These are phyloP conservation scores for Saccharomycopsis schoenii DNA, from an alignment of 805 yeast species.

Conservation along the genomic window DNA sequence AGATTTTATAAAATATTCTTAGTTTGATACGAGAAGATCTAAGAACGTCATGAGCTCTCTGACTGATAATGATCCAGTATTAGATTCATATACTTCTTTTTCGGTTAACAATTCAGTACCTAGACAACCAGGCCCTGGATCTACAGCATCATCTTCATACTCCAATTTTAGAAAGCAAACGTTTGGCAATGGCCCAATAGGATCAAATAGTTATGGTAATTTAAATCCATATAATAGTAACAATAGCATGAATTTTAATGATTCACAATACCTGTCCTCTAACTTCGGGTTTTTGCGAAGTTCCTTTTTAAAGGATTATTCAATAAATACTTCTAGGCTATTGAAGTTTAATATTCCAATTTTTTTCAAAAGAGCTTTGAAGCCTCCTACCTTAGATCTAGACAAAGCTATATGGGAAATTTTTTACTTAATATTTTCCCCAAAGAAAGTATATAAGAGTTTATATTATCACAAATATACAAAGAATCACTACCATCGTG, in stretches of 20 bases:
- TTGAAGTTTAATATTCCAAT: slow-evolving; percentile 25
- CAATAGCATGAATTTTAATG: background rate
- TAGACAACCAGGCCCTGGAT: slow-evolving; percentile 10
- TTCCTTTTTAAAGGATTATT: slow-evolving; percentile 4
- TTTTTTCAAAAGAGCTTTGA: slow-evolving; percentile 38
- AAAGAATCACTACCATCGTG: slow-evolving; percentile 74
- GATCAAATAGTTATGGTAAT: background rate
- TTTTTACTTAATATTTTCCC: slow-evolving; percentile 58
- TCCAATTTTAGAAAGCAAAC: slow-evolving; percentile 16
- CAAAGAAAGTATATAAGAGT: slow-evolving; percentile 73
- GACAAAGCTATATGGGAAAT: slow-evolving; percentile 94
- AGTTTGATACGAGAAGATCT: background rate
- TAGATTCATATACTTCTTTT: slow-evolving; percentile 13
- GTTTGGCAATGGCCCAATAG: background rate
- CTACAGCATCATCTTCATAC: slow-evolving; percentile 18
- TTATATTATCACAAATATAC: slow-evolving; percentile 77
- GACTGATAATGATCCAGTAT: background rate
- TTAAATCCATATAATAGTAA: background rate
- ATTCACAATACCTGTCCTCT: background rate
- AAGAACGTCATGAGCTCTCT: background rate
- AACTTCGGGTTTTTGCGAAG: background rate
- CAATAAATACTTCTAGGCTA: slow-evolving; percentile 10
- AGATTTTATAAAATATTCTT: too few relatives aligned
- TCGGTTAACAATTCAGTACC: slow-evolving; percentile 1
- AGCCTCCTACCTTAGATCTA: slow-evolving; percentile 77